Percentiles rank a stretch among this genome's conserved stretches.
phyloP scores from a whole-genome alignment of 345 rosid species.

The Moringa oleifera region DNA sequence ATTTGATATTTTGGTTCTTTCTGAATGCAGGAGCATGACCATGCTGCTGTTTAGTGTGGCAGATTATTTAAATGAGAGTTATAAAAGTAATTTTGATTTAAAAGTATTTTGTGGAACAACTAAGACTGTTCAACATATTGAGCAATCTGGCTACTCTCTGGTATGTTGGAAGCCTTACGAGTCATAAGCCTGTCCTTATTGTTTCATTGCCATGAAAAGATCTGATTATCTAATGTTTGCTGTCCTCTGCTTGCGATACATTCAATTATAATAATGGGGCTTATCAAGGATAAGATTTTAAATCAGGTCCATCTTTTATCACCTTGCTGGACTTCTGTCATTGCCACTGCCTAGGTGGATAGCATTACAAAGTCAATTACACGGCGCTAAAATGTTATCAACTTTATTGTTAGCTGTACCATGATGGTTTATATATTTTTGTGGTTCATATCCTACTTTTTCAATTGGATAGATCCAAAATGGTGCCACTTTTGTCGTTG shows the following conservation, averaged over 20 bases:
- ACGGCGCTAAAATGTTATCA: slow-evolving; percentile 14
- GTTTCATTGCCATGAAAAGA: neutral
- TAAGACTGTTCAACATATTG: neutral
- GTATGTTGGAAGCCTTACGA: neutral
- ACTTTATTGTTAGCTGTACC: neutral
- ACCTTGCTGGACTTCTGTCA: slow-evolving; percentile 1
- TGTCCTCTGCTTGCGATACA: neutral
- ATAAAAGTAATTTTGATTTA: slow-evolving; percentile 8
- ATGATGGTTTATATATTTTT: slow-evolving; percentile 20
- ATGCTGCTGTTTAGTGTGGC: neutral
- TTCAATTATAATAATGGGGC: neutral
- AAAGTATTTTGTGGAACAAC: slow-evolving; percentile 1
- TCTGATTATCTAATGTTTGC: neutral
- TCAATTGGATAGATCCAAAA: slow-evolving; percentile 73
- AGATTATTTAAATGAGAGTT: slow-evolving; percentile 8
- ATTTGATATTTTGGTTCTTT: slow-evolving; percentile 5
- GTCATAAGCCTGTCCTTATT: neutral
- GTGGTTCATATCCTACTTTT: slow-evolving; percentile 25
- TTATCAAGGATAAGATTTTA: neutral
- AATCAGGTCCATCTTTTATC: neutral
- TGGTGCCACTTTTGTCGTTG: slow-evolving; percentile 91
- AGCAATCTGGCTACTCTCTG: neutral
- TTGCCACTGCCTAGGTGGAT: slow-evolving; percentile 12
- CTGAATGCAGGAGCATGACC: neutral
- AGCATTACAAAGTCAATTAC: slow-evolving; percentile 8